These are phyloP conservation scores for Artemisia princeps DNA, from an alignment of 140 eudicot species.

Conservation along the genomic window DNA sequence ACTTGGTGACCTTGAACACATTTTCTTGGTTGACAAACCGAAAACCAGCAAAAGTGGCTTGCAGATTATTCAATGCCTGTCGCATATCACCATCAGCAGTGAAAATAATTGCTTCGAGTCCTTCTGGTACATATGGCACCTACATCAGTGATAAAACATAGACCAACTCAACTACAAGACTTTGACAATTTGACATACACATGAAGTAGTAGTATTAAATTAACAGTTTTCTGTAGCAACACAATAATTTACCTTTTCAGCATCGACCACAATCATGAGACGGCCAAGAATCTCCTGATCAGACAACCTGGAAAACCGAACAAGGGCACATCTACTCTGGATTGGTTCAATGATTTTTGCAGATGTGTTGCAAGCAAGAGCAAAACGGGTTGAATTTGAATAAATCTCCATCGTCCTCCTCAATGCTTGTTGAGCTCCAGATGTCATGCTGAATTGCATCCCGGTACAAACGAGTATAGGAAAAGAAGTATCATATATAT, in stretches of 20 bases:
- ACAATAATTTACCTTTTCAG: conserved; percentile 59
- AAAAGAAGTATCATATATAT: background rate
- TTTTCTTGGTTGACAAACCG: conserved; percentile 94
- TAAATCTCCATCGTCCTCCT: conserved; percentile 98
- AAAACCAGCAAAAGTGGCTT: conserved; percentile 90
- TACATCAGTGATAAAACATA: conserved; percentile 22
- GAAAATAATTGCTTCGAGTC: conserved; percentile 87
- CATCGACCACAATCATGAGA: conserved; percentile 77
- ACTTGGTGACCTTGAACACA: conserved; percentile 72
- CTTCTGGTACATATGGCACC: conserved; percentile 89
- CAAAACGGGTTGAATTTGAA: conserved; percentile 93
- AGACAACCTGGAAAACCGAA: conserved; percentile 76
- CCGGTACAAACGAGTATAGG: conserved; percentile 2
- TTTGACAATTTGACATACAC: background rate
- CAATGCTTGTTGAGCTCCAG: conserved; percentile 98
- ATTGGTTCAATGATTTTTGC: conserved; percentile 94
- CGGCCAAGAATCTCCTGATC: conserved; percentile 96
- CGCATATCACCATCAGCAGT: conserved; percentile 99
- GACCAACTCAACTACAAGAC: background rate
- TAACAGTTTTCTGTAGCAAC: too few species aligned
- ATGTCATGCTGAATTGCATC: conserved; percentile 67
- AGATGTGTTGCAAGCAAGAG: conserved; percentile 96
- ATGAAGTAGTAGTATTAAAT: background rate
- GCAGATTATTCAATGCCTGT: conserved; percentile 88
- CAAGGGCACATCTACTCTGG: conserved; percentile 99